Evolutionary conservation across 768 basidiomycete genomes (phyloP).

Genomic region (Boletus barrowsii): DNA sequence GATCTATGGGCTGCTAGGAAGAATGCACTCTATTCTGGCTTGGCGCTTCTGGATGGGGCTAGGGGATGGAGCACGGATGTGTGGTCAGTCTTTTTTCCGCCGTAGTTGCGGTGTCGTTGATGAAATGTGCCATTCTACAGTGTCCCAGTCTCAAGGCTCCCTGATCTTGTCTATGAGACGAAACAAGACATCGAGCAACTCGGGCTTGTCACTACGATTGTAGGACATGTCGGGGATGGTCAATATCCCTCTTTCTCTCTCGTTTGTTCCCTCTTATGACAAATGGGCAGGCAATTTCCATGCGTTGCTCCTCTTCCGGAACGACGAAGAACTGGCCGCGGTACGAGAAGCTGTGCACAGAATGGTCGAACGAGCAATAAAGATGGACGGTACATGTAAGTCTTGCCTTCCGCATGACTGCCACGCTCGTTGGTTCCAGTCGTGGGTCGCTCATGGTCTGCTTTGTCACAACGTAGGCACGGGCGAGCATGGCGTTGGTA

Average conservation of each 20-base stretch:
- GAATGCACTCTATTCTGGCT: conserved; percentile 55
- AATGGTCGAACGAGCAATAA: conserved; percentile 67
- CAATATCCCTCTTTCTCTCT: conserved; percentile 29
- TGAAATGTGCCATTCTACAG: conserved; percentile 18
- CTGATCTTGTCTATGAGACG: conserved; percentile 64
- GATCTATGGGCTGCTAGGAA: conserved; percentile 75
- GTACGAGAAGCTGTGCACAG: conserved; percentile 49
- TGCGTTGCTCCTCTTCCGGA: conserved; percentile 53
- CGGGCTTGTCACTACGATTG: conserved; percentile 61
- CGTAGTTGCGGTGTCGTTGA: background rate
- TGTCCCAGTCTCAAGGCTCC: conserved; percentile 64
- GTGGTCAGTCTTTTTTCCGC: conserved; percentile 43
- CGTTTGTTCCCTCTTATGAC: background rate
- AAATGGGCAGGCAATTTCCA: conserved; percentile 43
- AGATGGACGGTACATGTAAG: conserved; percentile 71
- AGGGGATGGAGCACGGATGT: conserved; percentile 75
- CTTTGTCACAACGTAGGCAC: conserved; percentile 42
- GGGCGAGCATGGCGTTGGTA: conserved; percentile 85
- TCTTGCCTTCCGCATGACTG: background rate
- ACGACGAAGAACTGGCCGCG: conserved; percentile 47
- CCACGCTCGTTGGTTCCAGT: background rate
- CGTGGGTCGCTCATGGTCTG: background rate
- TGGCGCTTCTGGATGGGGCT: conserved; percentile 55
- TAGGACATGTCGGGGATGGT: conserved; percentile 78
- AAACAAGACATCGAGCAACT: conserved; percentile 60